Base-by-base conservation (phyloP, 2,329 filamentous ascomycete species). In the Colletotrichum caudatum region DNA sequence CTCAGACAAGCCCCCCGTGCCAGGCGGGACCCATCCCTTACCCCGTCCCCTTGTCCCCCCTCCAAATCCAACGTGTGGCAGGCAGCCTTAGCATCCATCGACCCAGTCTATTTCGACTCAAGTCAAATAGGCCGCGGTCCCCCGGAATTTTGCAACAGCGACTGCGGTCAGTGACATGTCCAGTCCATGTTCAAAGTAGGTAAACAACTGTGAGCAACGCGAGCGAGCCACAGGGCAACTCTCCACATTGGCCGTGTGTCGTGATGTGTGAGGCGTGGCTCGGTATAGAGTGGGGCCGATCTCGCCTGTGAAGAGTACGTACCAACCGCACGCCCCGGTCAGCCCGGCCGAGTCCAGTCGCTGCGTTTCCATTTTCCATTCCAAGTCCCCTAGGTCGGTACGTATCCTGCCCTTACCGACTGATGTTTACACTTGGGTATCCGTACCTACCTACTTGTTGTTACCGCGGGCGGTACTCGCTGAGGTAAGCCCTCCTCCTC, bases 221-320 rank as follows among this genome's bases (percentile, higher is more conserved):
- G 62, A 46, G 62, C 46, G 46, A 37, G 64, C 54, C 62, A 33
- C 35, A 23, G 23, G 57, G 41, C 63, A 61, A 26, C 26, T 29
- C 56, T 58, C 50, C 64, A 59, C 64, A 16, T n/a, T 37, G 50
- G 33, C 60, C 39, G 41, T 66, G 56, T 66, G 62, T 66, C 54
- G 64, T 46, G 65, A 37, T 72, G 69, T 71, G 59, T 57, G 62
- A 64, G 61, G 67, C 59, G 65, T 72, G 65, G 69, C 69, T 71
- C 69, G 69, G 58, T 63, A 54, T 53, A 16, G 39, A 68, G 69
- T 62, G 59, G 69, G 41, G 37, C 46, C 62, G 64, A 58, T 68
- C 69, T 62, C 37, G 58, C 41, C 51, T 29, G 57, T 33, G 44
- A 68, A 64, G 69, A 69, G 64, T 69, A 71, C 69, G 69, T 71